A percentile compares a stretch with the other conserved stretches of the same genome.
Conservation (phyloP, 2,329 filamentous ascomycete genomes). For the Lecanicillium sp. region DNA sequence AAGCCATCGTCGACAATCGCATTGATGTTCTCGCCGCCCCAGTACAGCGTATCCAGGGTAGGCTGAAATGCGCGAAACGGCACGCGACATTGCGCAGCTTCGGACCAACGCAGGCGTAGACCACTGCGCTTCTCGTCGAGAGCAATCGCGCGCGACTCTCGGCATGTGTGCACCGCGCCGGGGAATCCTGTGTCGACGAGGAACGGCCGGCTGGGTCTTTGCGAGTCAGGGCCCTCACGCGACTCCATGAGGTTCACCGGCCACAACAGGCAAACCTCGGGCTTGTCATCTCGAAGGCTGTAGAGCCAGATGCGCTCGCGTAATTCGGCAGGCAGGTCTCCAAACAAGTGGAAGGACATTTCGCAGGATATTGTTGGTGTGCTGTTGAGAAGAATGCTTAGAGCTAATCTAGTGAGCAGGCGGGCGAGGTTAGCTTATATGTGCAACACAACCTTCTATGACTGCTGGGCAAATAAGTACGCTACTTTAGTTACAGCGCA, state of each 20-base stretch:
- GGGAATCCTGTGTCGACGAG: background rate
- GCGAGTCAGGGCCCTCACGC: background rate
- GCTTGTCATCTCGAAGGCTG: background rate
- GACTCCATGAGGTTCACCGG: background rate
- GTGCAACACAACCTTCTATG: too few species aligned
- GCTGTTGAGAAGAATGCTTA: too few species aligned
- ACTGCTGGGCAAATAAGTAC: too few species aligned
- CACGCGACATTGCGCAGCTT: background rate
- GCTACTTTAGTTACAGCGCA: too few species aligned
- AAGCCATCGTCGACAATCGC: too few species aligned
- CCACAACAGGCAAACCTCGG: slow-evolving; percentile 2
- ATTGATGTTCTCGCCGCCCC: background rate
- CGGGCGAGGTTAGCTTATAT: too few species aligned
- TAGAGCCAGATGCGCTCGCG: background rate
- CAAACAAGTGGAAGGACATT: too few species aligned
- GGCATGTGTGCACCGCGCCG: slow-evolving; percentile 1
- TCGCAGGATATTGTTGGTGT: too few species aligned
- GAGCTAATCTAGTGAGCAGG: too few species aligned
- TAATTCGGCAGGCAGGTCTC: too few species aligned
- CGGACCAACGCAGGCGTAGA: background rate
- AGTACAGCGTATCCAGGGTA: background rate
- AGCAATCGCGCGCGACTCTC: background rate
- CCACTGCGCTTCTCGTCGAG: background rate
- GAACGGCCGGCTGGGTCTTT: background rate
- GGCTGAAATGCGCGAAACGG: background rate